These are phyloP conservation scores for Penicillium verhagenii DNA, from an alignment of 495 filamentous ascomycete genomes.

Conservation along the genomic window DNA sequence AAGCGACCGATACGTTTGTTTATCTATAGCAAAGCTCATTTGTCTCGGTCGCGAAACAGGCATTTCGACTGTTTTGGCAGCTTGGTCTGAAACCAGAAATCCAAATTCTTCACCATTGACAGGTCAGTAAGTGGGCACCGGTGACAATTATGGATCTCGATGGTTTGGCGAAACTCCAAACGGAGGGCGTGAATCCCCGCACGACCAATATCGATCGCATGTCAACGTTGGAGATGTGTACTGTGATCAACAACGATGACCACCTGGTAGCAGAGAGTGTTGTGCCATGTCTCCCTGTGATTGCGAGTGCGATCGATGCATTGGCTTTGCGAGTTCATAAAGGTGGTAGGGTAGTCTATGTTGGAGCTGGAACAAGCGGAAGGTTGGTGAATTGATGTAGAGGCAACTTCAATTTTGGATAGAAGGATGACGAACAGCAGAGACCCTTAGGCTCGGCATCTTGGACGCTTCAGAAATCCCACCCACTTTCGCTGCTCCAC, in stretches of 20 bases:
- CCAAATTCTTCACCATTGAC: neutral
- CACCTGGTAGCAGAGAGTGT: constrained; percentile 31
- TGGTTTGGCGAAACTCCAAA: constrained; percentile 31
- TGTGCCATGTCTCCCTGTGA: constrained; percentile 27
- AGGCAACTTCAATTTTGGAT: too few species aligned
- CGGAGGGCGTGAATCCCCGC: constrained; percentile 33
- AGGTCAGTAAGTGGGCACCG: neutral
- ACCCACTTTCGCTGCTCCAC: constrained; percentile 38
- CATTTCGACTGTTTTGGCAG: neutral
- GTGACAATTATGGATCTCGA: constrained; percentile 21
- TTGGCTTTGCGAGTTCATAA: constrained; percentile 31
- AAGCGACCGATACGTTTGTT: neutral
- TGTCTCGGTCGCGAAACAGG: neutral
- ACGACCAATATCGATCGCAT: constrained; percentile 34
- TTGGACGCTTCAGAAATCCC: constrained; percentile 42
- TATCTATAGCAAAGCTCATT: neutral
- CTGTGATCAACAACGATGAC: constrained; percentile 36
- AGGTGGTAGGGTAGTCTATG: constrained; percentile 41
- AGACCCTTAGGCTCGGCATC: constrained; percentile 33
- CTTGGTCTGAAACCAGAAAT: neutral
- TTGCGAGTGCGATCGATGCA: constrained; percentile 32
- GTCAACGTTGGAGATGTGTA: constrained; percentile 37
- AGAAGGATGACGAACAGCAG: neutral
- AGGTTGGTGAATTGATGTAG: constrained; percentile 27
- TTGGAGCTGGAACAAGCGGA: constrained; percentile 42